Evolutionary conservation across 495 filamentous ascomycete species (phyloP).

Genomic region (Schizothecium vesticola): DNA sequence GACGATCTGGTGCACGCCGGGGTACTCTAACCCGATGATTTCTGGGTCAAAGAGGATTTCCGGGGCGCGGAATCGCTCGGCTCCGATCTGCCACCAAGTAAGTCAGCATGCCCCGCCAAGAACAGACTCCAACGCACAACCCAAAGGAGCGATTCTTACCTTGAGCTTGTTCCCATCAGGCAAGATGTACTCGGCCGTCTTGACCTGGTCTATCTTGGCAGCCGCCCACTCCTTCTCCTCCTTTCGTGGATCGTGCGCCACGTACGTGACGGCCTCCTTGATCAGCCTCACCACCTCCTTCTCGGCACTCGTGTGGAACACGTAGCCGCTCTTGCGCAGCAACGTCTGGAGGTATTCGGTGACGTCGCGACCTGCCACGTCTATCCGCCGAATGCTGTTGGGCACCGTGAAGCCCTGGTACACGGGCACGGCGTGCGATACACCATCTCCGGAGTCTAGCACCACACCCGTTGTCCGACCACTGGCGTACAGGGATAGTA

Average conservation of each 20-base stretch:
- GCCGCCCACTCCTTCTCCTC: conserved; percentile 95
- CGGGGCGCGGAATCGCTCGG: conserved; percentile 90
- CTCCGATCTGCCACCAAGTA: conserved; percentile 56
- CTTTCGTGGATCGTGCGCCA: conserved; percentile 82
- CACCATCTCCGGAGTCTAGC: conserved; percentile 90
- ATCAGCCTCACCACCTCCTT: conserved; percentile 96
- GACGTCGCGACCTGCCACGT: conserved; percentile 96
- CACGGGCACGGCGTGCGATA: conserved; percentile 95
- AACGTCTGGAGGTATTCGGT: conserved; percentile 92
- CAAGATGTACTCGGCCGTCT: conserved; percentile 77
- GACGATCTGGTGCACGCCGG: conserved; percentile 94
- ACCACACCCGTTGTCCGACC: conserved; percentile 96
- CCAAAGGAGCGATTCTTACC: conserved; percentile 41
- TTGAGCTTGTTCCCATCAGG: conserved; percentile 91
- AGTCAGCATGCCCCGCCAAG: conserved; percentile 4
- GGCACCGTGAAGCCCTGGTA: conserved; percentile 98
- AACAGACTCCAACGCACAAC: neutral
- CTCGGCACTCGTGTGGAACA: conserved; percentile 96
- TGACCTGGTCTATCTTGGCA: conserved; percentile 56
- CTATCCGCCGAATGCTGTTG: conserved; percentile 87
- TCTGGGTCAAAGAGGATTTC: conserved; percentile 98
- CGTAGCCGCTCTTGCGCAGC: conserved; percentile 84
- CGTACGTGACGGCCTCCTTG: conserved; percentile 91
- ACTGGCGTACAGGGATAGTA: conserved; percentile 92
- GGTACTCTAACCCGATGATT: conserved; percentile 94